A percentile compares a stretch with the other conserved stretches of the same genome.
Conservation (phyloP, 2,329 filamentous ascomycete genomes). For the Colletotrichum navitas region DNA sequence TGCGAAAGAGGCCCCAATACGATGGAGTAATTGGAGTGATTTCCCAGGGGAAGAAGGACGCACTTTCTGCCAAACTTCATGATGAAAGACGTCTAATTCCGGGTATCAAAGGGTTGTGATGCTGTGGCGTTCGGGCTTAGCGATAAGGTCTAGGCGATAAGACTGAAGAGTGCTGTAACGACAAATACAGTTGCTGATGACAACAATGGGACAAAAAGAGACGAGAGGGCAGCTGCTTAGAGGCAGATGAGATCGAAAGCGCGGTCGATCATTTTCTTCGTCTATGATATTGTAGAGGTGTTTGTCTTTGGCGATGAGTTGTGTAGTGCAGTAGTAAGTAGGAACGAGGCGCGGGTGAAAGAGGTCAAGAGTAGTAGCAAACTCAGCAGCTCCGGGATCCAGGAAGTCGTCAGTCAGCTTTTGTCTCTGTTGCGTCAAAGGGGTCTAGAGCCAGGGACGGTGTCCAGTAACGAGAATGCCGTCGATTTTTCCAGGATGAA, state of each 20-base stretch:
- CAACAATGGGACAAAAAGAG: constrained; percentile 1
- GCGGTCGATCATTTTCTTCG: constrained; percentile 22
- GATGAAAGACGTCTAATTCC: constrained; percentile 54
- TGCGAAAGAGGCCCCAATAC: background rate
- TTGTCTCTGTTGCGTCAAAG: constrained; percentile 14
- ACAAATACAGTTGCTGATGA: constrained; percentile 31
- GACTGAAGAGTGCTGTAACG: background rate
- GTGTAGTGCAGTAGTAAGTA: constrained; percentile 1
- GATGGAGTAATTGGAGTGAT: background rate
- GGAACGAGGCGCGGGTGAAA: background rate
- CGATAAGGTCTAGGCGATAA: constrained; percentile 15
- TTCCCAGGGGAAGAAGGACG: background rate
- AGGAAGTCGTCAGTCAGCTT: background rate
- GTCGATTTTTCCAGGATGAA: constrained; percentile 38
- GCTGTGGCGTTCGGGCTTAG: constrained; percentile 25
- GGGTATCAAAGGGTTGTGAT: constrained; percentile 21
- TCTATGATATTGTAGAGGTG: background rate
- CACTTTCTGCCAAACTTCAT: constrained; percentile 77
- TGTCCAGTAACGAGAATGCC: constrained; percentile 38
- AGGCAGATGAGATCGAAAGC: constrained; percentile 26
- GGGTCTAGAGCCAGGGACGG: constrained; percentile 5
- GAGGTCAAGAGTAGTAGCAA: background rate
- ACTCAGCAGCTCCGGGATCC: background rate
- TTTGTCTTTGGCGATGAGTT: constrained; percentile 3
- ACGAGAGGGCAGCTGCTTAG: constrained; percentile 26